These are phyloP conservation scores for Arabidopsis lyrata DNA, from an alignment of 441 rosid genomes.

Conservation along the genomic window DNA sequence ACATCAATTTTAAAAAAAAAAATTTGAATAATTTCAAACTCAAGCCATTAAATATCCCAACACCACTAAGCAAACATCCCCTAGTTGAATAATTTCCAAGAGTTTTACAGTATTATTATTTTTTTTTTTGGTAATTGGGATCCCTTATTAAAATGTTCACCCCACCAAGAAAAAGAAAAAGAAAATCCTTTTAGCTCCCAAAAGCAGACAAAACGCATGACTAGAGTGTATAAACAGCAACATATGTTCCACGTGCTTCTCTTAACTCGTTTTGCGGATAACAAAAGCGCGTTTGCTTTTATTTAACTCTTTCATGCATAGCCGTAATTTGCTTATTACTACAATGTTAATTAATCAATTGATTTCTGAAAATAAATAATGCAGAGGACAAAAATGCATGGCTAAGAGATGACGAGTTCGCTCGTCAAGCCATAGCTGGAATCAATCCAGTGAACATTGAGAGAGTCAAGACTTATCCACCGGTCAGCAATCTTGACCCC, in stretches of 20 bases:
- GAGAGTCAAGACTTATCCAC: conserved; percentile 71
- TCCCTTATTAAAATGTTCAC: background rate
- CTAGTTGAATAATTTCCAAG: background rate
- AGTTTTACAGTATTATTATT: background rate
- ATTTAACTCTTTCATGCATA: background rate
- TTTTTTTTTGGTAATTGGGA: background rate
- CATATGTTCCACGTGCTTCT: conserved; percentile 39
- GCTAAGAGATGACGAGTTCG: conserved; percentile 96
- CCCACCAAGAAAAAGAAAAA: background rate
- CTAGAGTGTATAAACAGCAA: background rate
- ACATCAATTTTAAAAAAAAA: background rate
- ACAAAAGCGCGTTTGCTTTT: conserved; percentile 30
- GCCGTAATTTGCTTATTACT: conserved; percentile 7
- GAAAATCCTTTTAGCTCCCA: background rate
- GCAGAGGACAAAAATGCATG: conserved; percentile 96
- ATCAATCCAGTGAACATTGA: conserved; percentile 85
- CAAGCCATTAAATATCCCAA: background rate
- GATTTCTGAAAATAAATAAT: conserved; percentile 14
- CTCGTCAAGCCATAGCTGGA: conserved; percentile 86
- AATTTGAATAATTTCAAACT: no score
- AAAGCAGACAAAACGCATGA: conserved; percentile 15
- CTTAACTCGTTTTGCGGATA: background rate
- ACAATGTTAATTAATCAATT: background rate
- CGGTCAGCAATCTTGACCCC: conserved; percentile 89
- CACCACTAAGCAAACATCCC: background rate